phyloP scores from a whole-genome alignment of 2,329 filamentous ascomycete species.

The Nothophoma quercina region DNA sequence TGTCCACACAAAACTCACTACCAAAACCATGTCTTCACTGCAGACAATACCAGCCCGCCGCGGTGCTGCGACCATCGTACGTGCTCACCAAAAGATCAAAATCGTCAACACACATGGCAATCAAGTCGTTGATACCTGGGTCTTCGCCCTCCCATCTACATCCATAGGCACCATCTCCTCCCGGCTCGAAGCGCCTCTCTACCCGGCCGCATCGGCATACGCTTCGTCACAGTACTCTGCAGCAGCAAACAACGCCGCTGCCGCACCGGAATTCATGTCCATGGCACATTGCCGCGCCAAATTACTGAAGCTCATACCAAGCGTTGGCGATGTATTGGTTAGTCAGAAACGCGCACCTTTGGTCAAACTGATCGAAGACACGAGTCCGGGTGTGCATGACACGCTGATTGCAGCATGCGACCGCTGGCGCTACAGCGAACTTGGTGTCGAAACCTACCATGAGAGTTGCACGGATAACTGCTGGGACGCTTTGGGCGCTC shows the following conservation, averaged over 20 bases:
- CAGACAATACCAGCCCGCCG: conserved; percentile 54
- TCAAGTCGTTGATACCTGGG: conserved; percentile 61
- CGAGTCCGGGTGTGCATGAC: conserved; percentile 44
- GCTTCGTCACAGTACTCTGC: conserved; percentile 33
- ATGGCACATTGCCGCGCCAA: conserved; percentile 48
- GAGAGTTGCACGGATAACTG: conserved; percentile 49
- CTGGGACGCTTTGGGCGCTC: conserved; percentile 39
- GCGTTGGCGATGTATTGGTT: conserved; percentile 40
- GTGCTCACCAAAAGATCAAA: conserved; percentile 52
- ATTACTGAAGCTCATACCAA: conserved; percentile 37
- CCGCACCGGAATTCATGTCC: conserved; percentile 44
- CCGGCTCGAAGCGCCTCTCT: conserved; percentile 38
- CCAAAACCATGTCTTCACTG: conserved; percentile 19
- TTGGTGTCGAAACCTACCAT: conserved; percentile 43
- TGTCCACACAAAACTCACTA: not conserved
- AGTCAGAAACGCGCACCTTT: conserved; percentile 45
- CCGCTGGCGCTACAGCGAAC: conserved; percentile 44
- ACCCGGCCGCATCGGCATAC: conserved; percentile 34
- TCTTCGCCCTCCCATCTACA: conserved; percentile 48
- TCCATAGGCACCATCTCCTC: conserved; percentile 28
- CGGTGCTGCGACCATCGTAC: conserved; percentile 52
- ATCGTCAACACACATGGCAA: conserved; percentile 59
- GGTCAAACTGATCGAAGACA: conserved; percentile 45
- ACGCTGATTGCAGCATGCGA: conserved; percentile 49
- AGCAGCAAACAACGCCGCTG: conserved; percentile 37